Evolutionary conservation across 78 protist genomes (phyloP).

Genomic region (Dictyostelium citrinum): DNA sequence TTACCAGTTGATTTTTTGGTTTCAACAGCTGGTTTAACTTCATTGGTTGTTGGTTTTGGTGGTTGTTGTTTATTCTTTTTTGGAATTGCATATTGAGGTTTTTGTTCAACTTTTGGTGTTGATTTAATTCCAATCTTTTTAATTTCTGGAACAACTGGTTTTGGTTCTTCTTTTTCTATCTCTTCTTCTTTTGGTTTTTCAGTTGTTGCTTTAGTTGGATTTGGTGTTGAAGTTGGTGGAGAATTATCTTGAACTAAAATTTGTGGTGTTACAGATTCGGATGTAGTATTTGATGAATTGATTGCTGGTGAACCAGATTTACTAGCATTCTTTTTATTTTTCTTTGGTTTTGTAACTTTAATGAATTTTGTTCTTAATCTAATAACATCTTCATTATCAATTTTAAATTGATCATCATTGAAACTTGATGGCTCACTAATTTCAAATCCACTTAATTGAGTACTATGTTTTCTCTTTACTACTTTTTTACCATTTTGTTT

Average conservation of each 20-base stretch:
- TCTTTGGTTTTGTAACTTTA: constrained; percentile 7
- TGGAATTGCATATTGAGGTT: neutral
- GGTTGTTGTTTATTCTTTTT: neutral
- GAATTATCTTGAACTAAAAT: neutral
- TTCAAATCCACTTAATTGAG: constrained; percentile 32
- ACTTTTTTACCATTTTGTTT: constrained; percentile 1
- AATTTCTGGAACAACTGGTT: neutral
- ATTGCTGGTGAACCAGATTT: constrained; percentile 40
- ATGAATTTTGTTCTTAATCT: constrained; percentile 27
- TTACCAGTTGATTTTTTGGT: neutral
- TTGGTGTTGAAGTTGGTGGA: neutral
- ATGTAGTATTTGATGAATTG: neutral
- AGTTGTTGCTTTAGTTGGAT: neutral
- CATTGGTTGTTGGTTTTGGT: neutral
- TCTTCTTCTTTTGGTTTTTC: neutral
- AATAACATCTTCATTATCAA: constrained; percentile 1
- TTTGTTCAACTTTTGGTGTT: constrained; percentile 17
- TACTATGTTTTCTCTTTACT: constrained; percentile 59
- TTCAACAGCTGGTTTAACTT: neutral
- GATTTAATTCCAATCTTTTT: neutral
- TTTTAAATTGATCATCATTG: neutral
- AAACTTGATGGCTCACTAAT: constrained; percentile 32
- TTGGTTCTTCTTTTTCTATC: neutral
- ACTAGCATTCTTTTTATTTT: neutral
- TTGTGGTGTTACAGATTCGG: neutral